These are phyloP conservation scores for Fraxinus quadrangulata DNA, from an alignment of 257 asterid genomes.

Conservation along the genomic window DNA sequence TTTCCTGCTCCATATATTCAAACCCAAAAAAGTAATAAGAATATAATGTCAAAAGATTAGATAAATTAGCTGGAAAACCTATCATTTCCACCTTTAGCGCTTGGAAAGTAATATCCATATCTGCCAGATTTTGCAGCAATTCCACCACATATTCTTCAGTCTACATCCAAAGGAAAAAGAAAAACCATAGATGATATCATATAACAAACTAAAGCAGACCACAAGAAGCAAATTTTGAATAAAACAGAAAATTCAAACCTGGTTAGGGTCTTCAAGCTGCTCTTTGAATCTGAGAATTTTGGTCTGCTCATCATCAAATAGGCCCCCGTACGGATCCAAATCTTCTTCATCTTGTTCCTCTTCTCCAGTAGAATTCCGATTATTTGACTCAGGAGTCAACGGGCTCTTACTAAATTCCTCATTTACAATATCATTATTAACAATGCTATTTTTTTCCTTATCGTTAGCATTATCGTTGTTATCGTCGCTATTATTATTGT, in stretches of 20 bases:
- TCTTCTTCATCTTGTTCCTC: conserved; percentile 52
- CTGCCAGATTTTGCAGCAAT: conserved; percentile 71
- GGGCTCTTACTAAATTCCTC: conserved; percentile 52
- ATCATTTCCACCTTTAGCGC: conserved; percentile 70
- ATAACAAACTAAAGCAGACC: background rate
- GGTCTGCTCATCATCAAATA: conserved; percentile 73
- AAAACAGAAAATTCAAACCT: conserved; percentile 39
- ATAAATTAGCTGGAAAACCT: background rate
- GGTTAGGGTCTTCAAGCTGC: conserved; percentile 76
- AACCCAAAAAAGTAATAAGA: background rate
- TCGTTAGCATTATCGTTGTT: conserved; percentile 27
- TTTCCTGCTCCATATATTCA: conserved; percentile 49
- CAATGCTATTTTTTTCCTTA: conserved; percentile 10
- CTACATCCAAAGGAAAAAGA: conserved; percentile 32
- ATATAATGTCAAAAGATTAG: background rate
- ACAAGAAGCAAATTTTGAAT: background rate
- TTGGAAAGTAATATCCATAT: conserved; percentile 86
- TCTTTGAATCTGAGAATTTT: conserved; percentile 66
- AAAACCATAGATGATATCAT: background rate
- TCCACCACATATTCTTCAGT: conserved; percentile 74
- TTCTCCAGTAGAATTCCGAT: conserved; percentile 35
- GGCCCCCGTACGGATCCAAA: conserved; percentile 56
- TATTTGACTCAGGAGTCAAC: conserved; percentile 70
- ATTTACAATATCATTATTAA: conserved; percentile 23
- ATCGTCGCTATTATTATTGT: conserved; percentile 17